Evolutionary conservation across 2,329 filamentous ascomycete genomes (phyloP), one percentile per base, ranked within the genome.

Genomic region (Drechslera avenae): DNA sequence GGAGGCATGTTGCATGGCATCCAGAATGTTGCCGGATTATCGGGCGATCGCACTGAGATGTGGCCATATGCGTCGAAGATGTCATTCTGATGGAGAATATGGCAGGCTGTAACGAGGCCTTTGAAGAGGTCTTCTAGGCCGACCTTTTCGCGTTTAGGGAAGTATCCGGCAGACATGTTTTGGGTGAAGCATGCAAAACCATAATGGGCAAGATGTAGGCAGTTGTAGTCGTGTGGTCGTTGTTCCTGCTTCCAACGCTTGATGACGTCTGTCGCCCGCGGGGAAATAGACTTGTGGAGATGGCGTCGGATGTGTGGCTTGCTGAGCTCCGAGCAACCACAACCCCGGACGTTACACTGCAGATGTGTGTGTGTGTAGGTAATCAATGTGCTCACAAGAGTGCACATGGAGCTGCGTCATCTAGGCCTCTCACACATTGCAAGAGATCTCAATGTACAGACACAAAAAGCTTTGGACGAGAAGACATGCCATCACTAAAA

Each of bases 41-140:
- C 68, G 6, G 81, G 80, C 48, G 81, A 76, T 5, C 82, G 75
- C 16, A 82, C 72, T 2, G 81, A 82, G 10, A 84, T 71, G 56
- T 84, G 81, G 14, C 81, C 81, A 58, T 80, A 84, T 1, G 78
- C 81, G 50, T 83, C 81, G 30, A 84, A 62, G 6, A 83, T 73
- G 39, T 71, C 71, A 40, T 83, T 72, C 47, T 79, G 63, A 63
- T 83, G 78, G 1, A 84, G 76, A 42, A 83, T 83, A 60, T 82
- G 80, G 51, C 73, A 75, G 31, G 76, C 79, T 3, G 72, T 73
- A 17, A 82, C 76, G 28, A 81, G 67, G 30, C 68, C 66, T 34
- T 60, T 66, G 61, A 71, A 73, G 19, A 74, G 65, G 44, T 72
- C 66, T 50, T 72, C 68, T 59, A 73, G 65, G 28, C 68, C 69